phyloP scores from a whole-genome alignment of 2,329 filamentous ascomycete species.

The Colletotrichum sp. region DNA sequence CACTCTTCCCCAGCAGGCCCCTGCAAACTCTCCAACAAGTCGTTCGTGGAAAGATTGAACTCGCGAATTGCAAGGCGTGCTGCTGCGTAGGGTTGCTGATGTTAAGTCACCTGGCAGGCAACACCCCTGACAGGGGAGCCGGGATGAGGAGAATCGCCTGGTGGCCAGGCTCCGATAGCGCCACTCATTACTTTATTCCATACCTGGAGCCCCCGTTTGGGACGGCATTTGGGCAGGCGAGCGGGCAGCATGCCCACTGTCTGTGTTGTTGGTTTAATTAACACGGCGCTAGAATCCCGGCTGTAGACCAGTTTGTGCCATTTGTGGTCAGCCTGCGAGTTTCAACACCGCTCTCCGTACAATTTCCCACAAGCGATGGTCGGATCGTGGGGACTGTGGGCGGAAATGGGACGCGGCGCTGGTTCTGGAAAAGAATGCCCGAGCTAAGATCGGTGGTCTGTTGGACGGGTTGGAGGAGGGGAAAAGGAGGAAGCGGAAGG shows the following conservation, averaged over 20 bases:
- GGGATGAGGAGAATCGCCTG: neutral
- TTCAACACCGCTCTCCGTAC: neutral
- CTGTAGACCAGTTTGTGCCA: neutral
- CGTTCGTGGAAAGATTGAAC: neutral
- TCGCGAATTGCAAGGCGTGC: neutral
- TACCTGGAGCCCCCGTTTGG: neutral
- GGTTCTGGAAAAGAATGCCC: neutral
- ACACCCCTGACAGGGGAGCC: neutral
- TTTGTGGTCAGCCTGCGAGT: neutral
- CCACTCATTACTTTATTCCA: constrained; percentile 2
- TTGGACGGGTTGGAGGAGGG: neutral
- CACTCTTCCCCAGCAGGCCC: neutral
- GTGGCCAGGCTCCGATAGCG: constrained; percentile 8
- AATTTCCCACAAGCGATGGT: constrained; percentile 8
- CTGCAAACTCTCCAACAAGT: neutral
- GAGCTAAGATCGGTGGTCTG: neutral
- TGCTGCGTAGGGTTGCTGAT: neutral
- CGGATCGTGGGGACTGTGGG: neutral
- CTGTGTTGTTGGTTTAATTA: constrained; percentile 5
- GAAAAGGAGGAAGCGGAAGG: neutral
- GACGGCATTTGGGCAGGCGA: neutral
- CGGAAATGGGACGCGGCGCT: neutral
- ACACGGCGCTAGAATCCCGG: neutral
- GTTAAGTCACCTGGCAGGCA: neutral
- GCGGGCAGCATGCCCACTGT: neutral